phyloP scores from a whole-genome alignment of 1,284 basidiomycete genomes.

The Sparassis latifolia region DNA sequence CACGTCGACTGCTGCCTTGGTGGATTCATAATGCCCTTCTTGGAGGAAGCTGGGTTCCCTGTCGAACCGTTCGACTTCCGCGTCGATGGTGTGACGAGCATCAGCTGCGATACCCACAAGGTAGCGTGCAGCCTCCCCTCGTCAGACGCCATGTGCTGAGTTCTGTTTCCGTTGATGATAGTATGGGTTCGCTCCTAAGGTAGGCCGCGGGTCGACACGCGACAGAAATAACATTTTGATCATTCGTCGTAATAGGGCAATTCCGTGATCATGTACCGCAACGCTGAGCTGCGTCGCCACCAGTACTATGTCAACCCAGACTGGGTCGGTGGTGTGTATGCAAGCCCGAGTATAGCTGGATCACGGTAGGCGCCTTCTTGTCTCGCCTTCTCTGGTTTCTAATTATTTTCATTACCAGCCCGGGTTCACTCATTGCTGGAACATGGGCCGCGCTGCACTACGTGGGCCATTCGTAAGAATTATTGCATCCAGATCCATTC shows the following conservation, averaged over 20 bases:
- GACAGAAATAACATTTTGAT: neutral
- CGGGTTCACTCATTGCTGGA: constrained; percentile 90
- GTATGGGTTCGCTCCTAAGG: constrained; percentile 86
- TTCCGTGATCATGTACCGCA: constrained; percentile 92
- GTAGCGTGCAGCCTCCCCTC: constrained; percentile 28
- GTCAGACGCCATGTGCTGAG: neutral
- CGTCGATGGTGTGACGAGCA: constrained; percentile 84
- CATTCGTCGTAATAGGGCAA: constrained; percentile 52
- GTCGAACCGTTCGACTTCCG: constrained; percentile 73
- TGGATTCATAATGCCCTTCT: constrained; percentile 88
- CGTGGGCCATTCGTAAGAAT: constrained; percentile 73
- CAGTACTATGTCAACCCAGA: constrained; percentile 82
- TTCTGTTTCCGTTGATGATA: constrained; percentile 21
- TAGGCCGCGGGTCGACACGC: constrained; percentile 19
- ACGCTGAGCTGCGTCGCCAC: constrained; percentile 63
- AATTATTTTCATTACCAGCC: constrained; percentile 37
- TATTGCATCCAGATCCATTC: neutral
- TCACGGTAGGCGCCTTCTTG: constrained; percentile 56
- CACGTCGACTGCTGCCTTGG: constrained; percentile 95
- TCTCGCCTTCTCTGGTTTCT: neutral
- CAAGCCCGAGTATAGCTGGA: constrained; percentile 81
- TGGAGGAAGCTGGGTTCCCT: constrained; percentile 50
- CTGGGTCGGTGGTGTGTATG: constrained; percentile 81
- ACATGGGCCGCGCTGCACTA: constrained; percentile 96
- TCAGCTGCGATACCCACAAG: constrained; percentile 92